phyloP scores from a whole-genome alignment of 345 rosid species.

The Alliaria petiolata region DNA sequence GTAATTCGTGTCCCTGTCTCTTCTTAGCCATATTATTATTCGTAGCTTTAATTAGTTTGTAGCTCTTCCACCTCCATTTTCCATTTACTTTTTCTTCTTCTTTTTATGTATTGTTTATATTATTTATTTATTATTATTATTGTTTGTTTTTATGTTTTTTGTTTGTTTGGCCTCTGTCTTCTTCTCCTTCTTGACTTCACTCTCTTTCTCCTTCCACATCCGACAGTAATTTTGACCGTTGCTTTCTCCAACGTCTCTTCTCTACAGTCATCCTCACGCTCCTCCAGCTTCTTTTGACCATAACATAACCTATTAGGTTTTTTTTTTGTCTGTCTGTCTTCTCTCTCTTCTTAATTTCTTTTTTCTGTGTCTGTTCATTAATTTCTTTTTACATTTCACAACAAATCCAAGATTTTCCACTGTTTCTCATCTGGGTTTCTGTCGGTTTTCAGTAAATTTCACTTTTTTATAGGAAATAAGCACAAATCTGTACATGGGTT shows the following conservation, averaged over 20 bases:
- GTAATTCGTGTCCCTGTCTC: constrained; percentile 17
- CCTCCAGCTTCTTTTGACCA: constrained; percentile 26
- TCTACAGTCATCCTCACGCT: constrained; percentile 32
- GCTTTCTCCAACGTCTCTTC: constrained; percentile 36
- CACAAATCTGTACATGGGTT: constrained; percentile 3
- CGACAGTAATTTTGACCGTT: constrained; percentile 40
- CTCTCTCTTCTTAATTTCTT: constrained; percentile 12
- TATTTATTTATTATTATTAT: not conserved
- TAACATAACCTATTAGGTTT: constrained; percentile 1
- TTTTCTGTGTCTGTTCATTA: constrained; percentile 12
- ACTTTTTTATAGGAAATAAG: not conserved
- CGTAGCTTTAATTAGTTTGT: constrained; percentile 15
- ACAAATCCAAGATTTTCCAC: not conserved
- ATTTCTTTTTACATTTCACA: not conserved
- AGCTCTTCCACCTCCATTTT: not conserved
- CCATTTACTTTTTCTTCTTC: not conserved
- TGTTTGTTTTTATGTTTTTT: not conserved
- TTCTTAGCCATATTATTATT: constrained; percentile 1
- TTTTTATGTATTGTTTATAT: not conserved
- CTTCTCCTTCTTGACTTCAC: constrained; percentile 20
- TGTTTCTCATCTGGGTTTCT: not conserved
- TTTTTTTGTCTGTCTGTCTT: not conserved
- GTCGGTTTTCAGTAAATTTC: not conserved
- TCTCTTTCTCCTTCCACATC: constrained; percentile 21
- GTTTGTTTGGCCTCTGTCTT: constrained; percentile 1